Base-by-base conservation (phyloP, 306 rosid species). In the Medicago truncatula region DNA sequence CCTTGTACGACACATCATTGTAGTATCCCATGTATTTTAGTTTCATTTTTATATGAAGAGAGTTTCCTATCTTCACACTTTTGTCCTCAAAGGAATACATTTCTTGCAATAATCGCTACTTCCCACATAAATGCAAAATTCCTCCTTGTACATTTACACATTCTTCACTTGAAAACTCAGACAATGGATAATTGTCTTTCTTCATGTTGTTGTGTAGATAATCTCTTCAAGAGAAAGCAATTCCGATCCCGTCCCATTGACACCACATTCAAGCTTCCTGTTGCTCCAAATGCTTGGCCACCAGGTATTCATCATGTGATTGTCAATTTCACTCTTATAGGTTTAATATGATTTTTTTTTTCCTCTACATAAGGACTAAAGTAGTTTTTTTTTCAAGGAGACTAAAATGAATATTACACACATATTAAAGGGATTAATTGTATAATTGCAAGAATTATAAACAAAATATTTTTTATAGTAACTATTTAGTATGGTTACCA, bases 201-300 rank as follows among this genome's bases (percentile, higher is more conserved):
- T 56, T 21, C 63, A 57, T 78, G 79, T 61, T 43, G 73, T 34
- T 44, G 76, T 36, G 84, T 66, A 70, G 78, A 14, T 44, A 63
- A 36, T 40, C 3, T 65, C 67, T 79, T 80, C 76, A 76, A 83
- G 74, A 76, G 53, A 79, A 54, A 66, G 14, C 43, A 73, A 59
- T 12, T 54, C 3, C 17, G 17, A 54, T 68, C 80, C 50, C 71
- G 71, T 21, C 86, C 96, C n/a, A 80, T 91, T 38, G 83, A 88
- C 18, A 80, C 84, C 52, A 59, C 63, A 9, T 91, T 89, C 84
- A 79, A 87, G 74, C 87, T 94, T 86, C 96, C 96, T 13, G 80
- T 80, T 71, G 64, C 80, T 21, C 5, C 59, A 1, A 85, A 87
- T 16, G 16, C 70, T 56, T 86, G 82, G 87, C 86, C 90, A 7